Evolutionary conservation across 371 early-diverging fungal species (phyloP), one percentile per base, ranked within the genome.

Genomic region (Paraphysoderma sedebokerense): DNA sequence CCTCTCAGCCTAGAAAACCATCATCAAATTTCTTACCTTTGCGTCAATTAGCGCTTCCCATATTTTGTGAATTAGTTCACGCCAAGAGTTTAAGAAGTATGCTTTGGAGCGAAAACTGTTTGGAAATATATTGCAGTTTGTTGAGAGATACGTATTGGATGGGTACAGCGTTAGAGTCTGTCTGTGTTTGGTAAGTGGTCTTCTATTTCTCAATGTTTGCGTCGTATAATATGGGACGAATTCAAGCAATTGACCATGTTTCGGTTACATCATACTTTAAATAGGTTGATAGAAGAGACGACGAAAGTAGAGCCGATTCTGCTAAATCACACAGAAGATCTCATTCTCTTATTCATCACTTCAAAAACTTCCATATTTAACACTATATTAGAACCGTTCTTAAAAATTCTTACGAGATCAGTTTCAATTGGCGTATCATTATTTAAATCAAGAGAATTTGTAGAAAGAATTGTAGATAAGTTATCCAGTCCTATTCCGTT

Each of bases 21-120:
- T n/a, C n/a, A n/a, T n/a, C n/a, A n/a, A n/a, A n/a, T n/a, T n/a
- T n/a, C n/a, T n/a, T n/a, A 6, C 72, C 75, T 0, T 56, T 77
- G 15, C 67, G 65, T 37, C 68, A 72, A 48, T 69, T 74, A 37
- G 74, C 77, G 3, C 45, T 73, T 2, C 74, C 74, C 1, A 61
- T 77, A n/a, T 49, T 77, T 26, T 72, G 72, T 41, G 75, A 77
- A 22, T 51, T 77, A 61, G 68, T 66, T 0, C 74, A 77, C 45
- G 67, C 67, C 11, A 65, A 67, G 5, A 47, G 53, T 12, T 70
- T 67, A 40, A 55, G 73, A 9, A 54, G 63, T 20, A 47, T 62
- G 27, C 55, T 77, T 22, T 65, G 69, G 68, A 48, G 49, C 44
- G 54, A 61, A 49, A 55, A 65, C 40, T 67, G 57, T 11, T 31